A percentile compares a stretch with the other conserved stretches of the same genome.
These are phyloP conservation scores for Bipolaris gigantea DNA, from an alignment of 2,329 filamentous ascomycete genomes.

Conservation along the genomic window DNA sequence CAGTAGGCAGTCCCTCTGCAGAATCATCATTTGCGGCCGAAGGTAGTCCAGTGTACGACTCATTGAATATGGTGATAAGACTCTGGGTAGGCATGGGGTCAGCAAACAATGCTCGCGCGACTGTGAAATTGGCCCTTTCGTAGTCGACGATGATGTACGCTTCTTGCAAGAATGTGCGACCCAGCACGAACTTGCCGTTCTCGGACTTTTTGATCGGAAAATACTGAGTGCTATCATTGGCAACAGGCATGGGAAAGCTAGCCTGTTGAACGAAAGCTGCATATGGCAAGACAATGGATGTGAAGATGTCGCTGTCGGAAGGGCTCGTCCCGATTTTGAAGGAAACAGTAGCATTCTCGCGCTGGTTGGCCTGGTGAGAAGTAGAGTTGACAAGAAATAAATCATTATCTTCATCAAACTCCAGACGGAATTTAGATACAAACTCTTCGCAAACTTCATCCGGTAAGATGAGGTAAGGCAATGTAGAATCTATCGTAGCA, in stretches of 20 bases:
- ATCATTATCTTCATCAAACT: conserved; percentile 33
- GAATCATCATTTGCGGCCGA: neutral
- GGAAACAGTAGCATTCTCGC: conserved; percentile 29
- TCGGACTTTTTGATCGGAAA: conserved; percentile 38
- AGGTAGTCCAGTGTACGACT: conserved; percentile 15
- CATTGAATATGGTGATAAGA: conserved; percentile 31
- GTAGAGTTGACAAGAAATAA: conserved; percentile 43
- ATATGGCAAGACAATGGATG: conserved; percentile 35
- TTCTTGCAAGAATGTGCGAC: conserved; percentile 44
- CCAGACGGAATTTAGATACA: conserved; percentile 39
- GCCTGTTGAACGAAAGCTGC: conserved; percentile 30
- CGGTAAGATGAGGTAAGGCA: conserved; percentile 41
- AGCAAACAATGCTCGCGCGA: conserved; percentile 30
- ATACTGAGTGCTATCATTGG: conserved; percentile 23
- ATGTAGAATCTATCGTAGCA: conserved; percentile 45
- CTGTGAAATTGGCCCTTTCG: conserved; percentile 38
- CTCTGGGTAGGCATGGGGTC: conserved; percentile 24
- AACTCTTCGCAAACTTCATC: conserved; percentile 44
- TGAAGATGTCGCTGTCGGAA: conserved; percentile 8
- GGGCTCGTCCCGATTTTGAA: conserved; percentile 29
- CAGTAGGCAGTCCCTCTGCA: conserved; percentile 24
- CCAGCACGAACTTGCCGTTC: conserved; percentile 31
- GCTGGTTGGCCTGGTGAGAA: conserved; percentile 25
- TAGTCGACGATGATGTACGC: conserved; percentile 45
- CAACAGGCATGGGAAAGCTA: conserved; percentile 11